A percentile compares a stretch with the other conserved stretches of the same genome.
These are phyloP conservation scores for Fomitopsis serialis DNA, from an alignment of 768 basidiomycete genomes.

Conservation along the genomic window DNA sequence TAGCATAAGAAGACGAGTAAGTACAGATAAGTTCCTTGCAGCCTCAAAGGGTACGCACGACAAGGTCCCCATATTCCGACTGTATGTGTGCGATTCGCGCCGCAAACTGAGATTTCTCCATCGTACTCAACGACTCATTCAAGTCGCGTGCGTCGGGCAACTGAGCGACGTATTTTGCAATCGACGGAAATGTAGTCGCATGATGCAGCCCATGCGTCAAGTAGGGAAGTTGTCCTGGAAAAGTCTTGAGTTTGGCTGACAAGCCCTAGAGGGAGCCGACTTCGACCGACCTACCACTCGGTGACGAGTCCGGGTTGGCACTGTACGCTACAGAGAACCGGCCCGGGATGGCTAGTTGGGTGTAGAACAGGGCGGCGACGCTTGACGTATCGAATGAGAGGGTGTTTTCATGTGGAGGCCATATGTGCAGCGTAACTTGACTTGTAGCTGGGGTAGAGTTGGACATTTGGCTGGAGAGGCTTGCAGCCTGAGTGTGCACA, in stretches of 20 bases:
- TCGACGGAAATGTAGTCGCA: conserved; percentile 50
- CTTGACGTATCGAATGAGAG: conserved; percentile 65
- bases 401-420: conserved; percentile 63
- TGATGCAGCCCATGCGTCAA: conserved; percentile 51
- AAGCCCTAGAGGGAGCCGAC: background rate
- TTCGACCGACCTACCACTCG: conserved; percentile 51
- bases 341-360: conserved; percentile 67
- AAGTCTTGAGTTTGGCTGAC: background rate
- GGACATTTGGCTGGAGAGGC: background rate
- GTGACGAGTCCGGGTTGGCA: conserved; percentile 66
- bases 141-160: conserved; percentile 38
- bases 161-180: conserved; percentile 59
- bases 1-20: background rate
- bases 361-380: conserved; percentile 59
- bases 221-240: conserved; percentile 66
- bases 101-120: conserved; percentile 46
- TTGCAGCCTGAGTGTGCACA: no score
- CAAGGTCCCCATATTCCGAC: conserved; percentile 60
- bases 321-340: conserved; percentile 57
- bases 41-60: conserved; percentile 39
- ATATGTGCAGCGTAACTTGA: conserved; percentile 47
- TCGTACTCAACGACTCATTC: conserved; percentile 40
- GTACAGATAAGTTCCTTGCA: background rate
- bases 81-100: conserved; percentile 69
- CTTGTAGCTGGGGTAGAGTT: background rate